phyloP scores from a whole-genome alignment of 2,329 filamentous ascomycete species.

The Claviceps purpurea region DNA sequence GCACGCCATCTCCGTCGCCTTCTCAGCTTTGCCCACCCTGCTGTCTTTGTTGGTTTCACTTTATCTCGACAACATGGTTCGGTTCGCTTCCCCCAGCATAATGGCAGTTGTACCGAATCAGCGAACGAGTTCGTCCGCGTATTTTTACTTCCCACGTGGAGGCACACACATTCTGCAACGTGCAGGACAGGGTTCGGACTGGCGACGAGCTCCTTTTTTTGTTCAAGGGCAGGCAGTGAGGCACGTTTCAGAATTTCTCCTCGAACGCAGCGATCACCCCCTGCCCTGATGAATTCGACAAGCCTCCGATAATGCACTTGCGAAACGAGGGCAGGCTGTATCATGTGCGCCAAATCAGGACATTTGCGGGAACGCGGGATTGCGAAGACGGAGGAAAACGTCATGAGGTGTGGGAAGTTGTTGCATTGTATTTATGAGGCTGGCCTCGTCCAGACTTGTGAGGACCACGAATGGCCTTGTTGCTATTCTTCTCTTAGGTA shows the following conservation, averaged over 20 bases:
- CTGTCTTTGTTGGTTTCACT: slow-evolving; percentile 3
- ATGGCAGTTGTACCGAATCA: not conserved
- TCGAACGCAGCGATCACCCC: not conserved
- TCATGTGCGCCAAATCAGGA: not conserved
- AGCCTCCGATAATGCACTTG: not conserved
- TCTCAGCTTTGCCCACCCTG: not conserved
- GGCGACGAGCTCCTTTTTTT: not conserved
- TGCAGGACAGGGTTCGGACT: not conserved
- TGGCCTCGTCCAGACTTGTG: not conserved
- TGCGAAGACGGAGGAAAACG: not conserved
- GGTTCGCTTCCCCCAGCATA: not conserved
- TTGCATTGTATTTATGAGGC: not conserved
- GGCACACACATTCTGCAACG: not conserved
- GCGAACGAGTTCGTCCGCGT: not conserved
- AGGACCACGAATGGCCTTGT: not conserved
- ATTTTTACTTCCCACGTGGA: not conserved
- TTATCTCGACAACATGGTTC: not conserved
- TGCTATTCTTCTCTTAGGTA: not conserved
- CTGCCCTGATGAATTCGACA: too few species aligned
- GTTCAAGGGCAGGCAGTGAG: not conserved
- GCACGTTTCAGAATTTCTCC: not conserved
- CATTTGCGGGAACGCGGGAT: not conserved
- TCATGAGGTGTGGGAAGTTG: not conserved
- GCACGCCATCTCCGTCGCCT: too few species aligned
- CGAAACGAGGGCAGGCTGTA: not conserved